Percentiles rank a stretch among this genome's conserved stretches.
These are phyloP conservation scores for Phytophthora macrochlamydospora DNA, from an alignment of 352 stramenopile species.

Conservation along the genomic window DNA sequence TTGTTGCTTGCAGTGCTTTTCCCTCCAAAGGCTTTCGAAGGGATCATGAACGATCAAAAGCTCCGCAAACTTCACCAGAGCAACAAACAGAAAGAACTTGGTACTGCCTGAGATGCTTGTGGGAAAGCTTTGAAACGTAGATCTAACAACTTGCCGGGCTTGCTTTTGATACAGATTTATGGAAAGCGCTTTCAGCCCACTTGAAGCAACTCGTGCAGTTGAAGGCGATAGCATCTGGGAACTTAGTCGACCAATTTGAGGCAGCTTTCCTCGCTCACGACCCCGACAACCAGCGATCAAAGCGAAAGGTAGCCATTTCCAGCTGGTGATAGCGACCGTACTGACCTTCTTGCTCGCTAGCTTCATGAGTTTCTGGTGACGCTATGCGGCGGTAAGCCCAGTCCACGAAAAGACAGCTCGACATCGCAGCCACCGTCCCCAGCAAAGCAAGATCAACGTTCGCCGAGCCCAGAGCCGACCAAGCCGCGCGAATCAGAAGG, in stretches of 20 bases:
- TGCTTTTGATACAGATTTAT: slow-evolving; percentile 50
- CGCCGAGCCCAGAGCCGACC: slow-evolving; percentile 17
- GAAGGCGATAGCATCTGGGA: slow-evolving; percentile 41
- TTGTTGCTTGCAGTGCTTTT: slow-evolving; percentile 57
- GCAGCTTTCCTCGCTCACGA: slow-evolving; percentile 64
- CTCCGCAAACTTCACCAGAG: slow-evolving; percentile 79
- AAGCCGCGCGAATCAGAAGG: slow-evolving; percentile 14
- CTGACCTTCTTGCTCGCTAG: slow-evolving; percentile 31
- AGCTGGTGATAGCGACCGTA: background rate
- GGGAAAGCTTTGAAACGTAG: background rate
- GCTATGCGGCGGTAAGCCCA: slow-evolving; percentile 46
- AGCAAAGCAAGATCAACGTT: slow-evolving; percentile 22
- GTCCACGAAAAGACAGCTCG: slow-evolving; percentile 26
- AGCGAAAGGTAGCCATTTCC: slow-evolving; percentile 56
- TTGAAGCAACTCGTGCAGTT: slow-evolving; percentile 60
- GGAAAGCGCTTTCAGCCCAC: slow-evolving; percentile 63
- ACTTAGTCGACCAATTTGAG: slow-evolving; percentile 55
- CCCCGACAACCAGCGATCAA: slow-evolving; percentile 56
- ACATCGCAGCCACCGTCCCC: slow-evolving; percentile 19
- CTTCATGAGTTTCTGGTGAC: slow-evolving; percentile 65
- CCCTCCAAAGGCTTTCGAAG: slow-evolving; percentile 72
- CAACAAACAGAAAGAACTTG: slow-evolving; percentile 71
- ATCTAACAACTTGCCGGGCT: background rate
- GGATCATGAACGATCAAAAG: slow-evolving; percentile 82
- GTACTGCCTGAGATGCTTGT: slow-evolving; percentile 21